These are phyloP conservation scores for Terfezia boudieri DNA, from an alignment of 495 filamentous ascomycete genomes.

Conservation along the genomic window DNA sequence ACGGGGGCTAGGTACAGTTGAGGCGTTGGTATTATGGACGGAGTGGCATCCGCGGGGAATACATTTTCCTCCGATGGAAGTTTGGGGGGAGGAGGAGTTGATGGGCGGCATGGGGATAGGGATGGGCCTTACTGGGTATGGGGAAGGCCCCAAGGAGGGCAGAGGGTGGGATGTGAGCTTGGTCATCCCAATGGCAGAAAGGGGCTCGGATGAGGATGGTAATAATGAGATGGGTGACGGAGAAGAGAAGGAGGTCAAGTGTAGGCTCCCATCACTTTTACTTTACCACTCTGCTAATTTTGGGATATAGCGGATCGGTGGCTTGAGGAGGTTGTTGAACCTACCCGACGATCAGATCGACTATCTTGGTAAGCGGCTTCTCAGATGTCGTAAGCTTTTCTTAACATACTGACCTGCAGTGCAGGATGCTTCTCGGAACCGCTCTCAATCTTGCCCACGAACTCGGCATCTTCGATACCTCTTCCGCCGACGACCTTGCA, in stretches of 20 bases:
- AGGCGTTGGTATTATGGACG: neutral
- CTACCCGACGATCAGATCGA: neutral
- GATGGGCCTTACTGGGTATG: neutral
- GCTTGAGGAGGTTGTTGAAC: neutral
- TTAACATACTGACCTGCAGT: too few relatives aligned
- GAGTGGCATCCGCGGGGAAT: neutral
- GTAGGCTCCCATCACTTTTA: neutral
- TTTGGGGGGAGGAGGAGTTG: neutral
- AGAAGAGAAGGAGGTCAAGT: neutral
- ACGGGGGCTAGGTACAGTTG: neutral
- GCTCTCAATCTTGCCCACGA: neutral
- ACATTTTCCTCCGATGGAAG: neutral
- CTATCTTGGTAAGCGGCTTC: neutral
- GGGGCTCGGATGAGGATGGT: neutral
- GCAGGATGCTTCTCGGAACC: neutral
- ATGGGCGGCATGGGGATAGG: neutral
- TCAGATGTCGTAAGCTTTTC: too few relatives aligned
- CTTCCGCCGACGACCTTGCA: neutral
- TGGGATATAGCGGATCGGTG: neutral
- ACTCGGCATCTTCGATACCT: neutral
- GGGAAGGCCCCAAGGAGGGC: neutral
- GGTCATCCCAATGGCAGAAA: neutral
- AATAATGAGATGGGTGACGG: neutral
- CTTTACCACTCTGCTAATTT: neutral
- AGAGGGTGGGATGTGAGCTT: neutral